These are phyloP conservation scores for Botrytis tulipae DNA, from an alignment of 2,329 filamentous ascomycete species.

Conservation along the genomic window DNA sequence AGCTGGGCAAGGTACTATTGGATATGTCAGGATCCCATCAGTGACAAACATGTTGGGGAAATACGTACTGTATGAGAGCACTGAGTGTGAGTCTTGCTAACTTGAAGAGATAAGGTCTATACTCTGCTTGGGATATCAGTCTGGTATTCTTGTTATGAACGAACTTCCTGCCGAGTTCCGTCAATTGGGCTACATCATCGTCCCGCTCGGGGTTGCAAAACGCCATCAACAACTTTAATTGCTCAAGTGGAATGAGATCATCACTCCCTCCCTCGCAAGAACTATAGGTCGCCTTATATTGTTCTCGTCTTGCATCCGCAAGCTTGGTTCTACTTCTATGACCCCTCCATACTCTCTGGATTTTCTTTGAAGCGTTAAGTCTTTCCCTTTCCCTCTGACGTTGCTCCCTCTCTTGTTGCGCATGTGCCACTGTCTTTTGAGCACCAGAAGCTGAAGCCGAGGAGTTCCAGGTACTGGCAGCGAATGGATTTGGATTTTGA, in stretches of 20 bases:
- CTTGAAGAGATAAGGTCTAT: slow-evolving; percentile 29
- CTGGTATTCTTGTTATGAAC: slow-evolving; percentile 38
- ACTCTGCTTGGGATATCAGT: slow-evolving; percentile 36
- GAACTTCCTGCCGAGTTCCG: slow-evolving; percentile 41
- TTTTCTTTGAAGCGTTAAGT: slow-evolving; percentile 66
- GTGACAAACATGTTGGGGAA: neutral
- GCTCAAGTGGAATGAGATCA: slow-evolving; percentile 38
- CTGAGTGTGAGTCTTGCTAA: slow-evolving; percentile 32
- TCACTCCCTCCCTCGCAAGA: neutral
- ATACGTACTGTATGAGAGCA: slow-evolving; percentile 34
- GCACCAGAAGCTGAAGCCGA: slow-evolving; percentile 58
- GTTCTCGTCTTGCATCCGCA: slow-evolving; percentile 54
- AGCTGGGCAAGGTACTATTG: slow-evolving; percentile 15
- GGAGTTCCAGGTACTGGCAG: slow-evolving; percentile 52
- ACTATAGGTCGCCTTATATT: slow-evolving; percentile 56
- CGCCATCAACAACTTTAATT: slow-evolving; percentile 49
- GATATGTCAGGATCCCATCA: neutral
- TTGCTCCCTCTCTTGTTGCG: slow-evolving; percentile 79
- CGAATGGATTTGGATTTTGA: slow-evolving; percentile 77
- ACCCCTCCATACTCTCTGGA: slow-evolving; percentile 84
- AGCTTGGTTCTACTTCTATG: slow-evolving; percentile 60
- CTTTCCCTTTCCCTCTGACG: slow-evolving; percentile 79
- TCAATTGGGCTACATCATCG: slow-evolving; percentile 51
- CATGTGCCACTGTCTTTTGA: slow-evolving; percentile 76
- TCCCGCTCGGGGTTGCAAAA: slow-evolving; percentile 47